Percentiles rank a stretch among this genome's conserved stretches.
These are phyloP conservation scores for Fragilaria crotonensis DNA, from an alignment of 108 stramenopile genomes.

Conservation along the genomic window DNA sequence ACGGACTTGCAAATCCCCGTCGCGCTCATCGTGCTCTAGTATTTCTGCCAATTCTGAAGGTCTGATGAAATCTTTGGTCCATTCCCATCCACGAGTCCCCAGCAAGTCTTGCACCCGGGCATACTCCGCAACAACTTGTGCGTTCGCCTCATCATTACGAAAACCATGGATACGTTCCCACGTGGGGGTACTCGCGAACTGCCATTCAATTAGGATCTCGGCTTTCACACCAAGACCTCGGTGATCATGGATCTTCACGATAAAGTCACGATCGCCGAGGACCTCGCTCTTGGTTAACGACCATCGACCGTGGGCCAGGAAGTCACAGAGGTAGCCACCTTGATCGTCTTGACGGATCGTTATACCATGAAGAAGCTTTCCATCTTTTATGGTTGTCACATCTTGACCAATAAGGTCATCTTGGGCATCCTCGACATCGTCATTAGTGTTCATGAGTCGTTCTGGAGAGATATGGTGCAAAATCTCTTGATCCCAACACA, in stretches of 20 bases:
- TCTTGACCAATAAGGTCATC: neutral
- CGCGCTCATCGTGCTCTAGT: too few relatives aligned
- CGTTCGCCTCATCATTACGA: neutral
- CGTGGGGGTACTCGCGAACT: neutral
- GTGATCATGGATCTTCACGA: neutral
- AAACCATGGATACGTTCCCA: neutral
- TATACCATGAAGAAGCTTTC: neutral
- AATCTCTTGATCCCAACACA: constrained; percentile 22
- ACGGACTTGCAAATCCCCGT: neutral
- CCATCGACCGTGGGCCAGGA: neutral
- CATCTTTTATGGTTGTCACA: neutral
- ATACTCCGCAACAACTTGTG: constrained; percentile 4
- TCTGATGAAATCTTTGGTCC: too few relatives aligned
- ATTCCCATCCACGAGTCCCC: neutral
- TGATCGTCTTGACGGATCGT: neutral
- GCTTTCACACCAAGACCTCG: neutral
- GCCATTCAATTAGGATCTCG: constrained; percentile 3
- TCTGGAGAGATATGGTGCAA: constrained; percentile 7
- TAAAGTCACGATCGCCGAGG: neutral
- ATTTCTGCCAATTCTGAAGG: too few relatives aligned
- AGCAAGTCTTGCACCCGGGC: neutral
- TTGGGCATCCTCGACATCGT: neutral
- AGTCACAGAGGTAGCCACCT: too few relatives aligned
- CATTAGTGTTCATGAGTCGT: constrained; percentile 27
- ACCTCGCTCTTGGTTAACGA: neutral